phyloP scores from a whole-genome alignment of 2,329 filamentous ascomycete species.

The Clarireedia paspali region DNA sequence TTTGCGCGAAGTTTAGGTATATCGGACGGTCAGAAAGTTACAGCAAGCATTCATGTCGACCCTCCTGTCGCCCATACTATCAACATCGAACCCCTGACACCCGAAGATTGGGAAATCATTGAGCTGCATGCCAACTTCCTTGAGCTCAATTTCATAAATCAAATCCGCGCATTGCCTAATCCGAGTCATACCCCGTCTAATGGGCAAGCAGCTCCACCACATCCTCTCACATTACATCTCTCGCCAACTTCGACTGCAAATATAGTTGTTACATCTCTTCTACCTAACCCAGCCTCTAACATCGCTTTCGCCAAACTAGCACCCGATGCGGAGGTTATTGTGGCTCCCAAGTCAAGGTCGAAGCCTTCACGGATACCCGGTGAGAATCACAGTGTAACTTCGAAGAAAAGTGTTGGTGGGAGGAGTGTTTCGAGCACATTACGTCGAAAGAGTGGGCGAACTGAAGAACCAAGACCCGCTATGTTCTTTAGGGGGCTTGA shows the following conservation, averaged over 20 bases:
- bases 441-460: conserved; percentile 46
- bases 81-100: conserved; percentile 91
- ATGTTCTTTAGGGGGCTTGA: conserved; percentile 79
- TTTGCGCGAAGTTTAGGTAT: conserved; percentile 73
- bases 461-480: conserved; percentile 59
- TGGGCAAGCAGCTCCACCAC: conserved; percentile 47
- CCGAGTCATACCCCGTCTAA: conserved; percentile 54
- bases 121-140: conserved; percentile 94
- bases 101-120: conserved; percentile 98
- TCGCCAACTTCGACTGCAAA: conserved; percentile 94
- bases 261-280: conserved; percentile 76
- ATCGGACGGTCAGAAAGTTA: conserved; percentile 72
- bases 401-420: conserved; percentile 65
- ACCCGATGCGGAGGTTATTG: conserved; percentile 91
- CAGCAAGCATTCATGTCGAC: conserved; percentile 69
- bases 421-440: conserved; percentile 69
- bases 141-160: conserved; percentile 84
- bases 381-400: conserved; percentile 74
- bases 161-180: conserved; percentile 90
- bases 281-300: conserved; percentile 60
- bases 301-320: conserved; percentile 85
- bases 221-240: conserved; percentile 84
- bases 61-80: conserved; percentile 88
- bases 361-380: conserved; percentile 58
- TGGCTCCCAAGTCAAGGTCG: conserved; percentile 82